Evolutionary conservation across 2,329 filamentous ascomycete species (phyloP).

Genomic region (Apiospora aurea): DNA sequence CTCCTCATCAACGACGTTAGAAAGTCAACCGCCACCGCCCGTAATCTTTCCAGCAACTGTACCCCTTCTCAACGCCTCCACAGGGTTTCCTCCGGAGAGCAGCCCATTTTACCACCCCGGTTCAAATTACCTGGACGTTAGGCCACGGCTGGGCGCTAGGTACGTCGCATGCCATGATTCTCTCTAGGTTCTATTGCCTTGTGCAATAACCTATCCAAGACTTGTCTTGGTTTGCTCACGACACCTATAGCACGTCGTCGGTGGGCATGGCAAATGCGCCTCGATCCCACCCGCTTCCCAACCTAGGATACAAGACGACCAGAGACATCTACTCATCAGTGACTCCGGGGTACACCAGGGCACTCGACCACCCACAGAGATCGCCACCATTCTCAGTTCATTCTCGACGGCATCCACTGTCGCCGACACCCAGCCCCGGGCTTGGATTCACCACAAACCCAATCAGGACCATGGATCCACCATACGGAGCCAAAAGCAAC

Average conservation of each 20-base stretch:
- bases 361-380: slow-evolving; percentile 56
- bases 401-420: slow-evolving; percentile 60
- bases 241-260: slow-evolving; percentile 55
- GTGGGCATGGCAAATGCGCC: slow-evolving; percentile 66
- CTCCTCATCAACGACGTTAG: slow-evolving; percentile 58
- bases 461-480: slow-evolving; percentile 55
- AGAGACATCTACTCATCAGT: slow-evolving; percentile 61
- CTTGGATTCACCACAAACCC: slow-evolving; percentile 52
- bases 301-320: slow-evolving; percentile 54
- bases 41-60: slow-evolving; percentile 56
- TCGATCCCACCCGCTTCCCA: slow-evolving; percentile 59
- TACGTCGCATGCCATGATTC: slow-evolving; percentile 47
- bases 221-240: slow-evolving; percentile 30
- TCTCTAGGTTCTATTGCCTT: slow-evolving; percentile 31
- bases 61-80: slow-evolving; percentile 52
- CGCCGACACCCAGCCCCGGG: slow-evolving; percentile 58
- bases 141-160: slow-evolving; percentile 62
- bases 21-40: slow-evolving; percentile 57
- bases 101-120: slow-evolving; percentile 56
- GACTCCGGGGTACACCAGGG: slow-evolving; percentile 57
- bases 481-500: slow-evolving; percentile 49
- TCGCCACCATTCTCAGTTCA: slow-evolving; percentile 58
- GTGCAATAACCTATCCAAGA: slow-evolving; percentile 29
- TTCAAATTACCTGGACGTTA: slow-evolving; percentile 58
- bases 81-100: slow-evolving; percentile 58